phyloP scores from a whole-genome alignment of 2,329 filamentous ascomycete genomes.

The Conoideocrella luteorostrata region DNA sequence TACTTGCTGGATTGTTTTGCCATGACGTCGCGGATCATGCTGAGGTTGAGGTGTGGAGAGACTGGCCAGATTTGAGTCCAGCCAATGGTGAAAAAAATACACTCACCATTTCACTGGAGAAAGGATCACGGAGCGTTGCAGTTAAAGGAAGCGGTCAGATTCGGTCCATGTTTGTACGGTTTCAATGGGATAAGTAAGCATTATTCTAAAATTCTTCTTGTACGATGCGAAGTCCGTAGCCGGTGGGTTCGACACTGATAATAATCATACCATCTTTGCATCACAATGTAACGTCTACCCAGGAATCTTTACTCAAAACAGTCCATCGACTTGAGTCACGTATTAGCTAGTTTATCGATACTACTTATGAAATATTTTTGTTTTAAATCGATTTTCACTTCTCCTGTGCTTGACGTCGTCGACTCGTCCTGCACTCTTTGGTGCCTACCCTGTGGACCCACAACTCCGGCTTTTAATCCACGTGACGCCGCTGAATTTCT shows the following conservation, averaged over 20 bases:
- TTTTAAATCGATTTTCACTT: background rate
- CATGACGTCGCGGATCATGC: conserved; percentile 22
- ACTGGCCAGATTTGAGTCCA: conserved; percentile 47
- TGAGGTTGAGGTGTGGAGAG: conserved; percentile 63
- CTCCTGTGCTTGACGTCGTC: background rate
- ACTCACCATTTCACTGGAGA: conserved; percentile 17
- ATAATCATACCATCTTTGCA: too few relatives aligned
- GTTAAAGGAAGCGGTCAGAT: conserved; percentile 42
- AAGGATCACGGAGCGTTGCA: conserved; percentile 20
- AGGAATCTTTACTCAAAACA: too few relatives aligned
- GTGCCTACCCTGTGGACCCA: conserved; percentile 5
- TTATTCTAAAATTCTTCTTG: too few relatives aligned
- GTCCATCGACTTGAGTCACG: too few relatives aligned
- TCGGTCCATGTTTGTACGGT: conserved; percentile 32
- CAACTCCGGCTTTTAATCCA: conserved; percentile 12
- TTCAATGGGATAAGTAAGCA: background rate
- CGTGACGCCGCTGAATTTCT: conserved; percentile 27
- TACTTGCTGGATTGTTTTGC: conserved; percentile 42
- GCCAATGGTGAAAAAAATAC: conserved; percentile 19
- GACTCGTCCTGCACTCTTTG: conserved; percentile 2
- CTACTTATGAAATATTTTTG: too few relatives aligned
- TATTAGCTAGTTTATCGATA: too few relatives aligned
- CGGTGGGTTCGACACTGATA: too few relatives aligned
- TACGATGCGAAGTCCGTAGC: too few relatives aligned
- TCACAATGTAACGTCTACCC: too few relatives aligned